Percentiles rank a stretch among this genome's conserved stretches.
phyloP scores from a whole-genome alignment of 2,329 filamentous ascomycete species.

The Blumeriella jaapii region DNA sequence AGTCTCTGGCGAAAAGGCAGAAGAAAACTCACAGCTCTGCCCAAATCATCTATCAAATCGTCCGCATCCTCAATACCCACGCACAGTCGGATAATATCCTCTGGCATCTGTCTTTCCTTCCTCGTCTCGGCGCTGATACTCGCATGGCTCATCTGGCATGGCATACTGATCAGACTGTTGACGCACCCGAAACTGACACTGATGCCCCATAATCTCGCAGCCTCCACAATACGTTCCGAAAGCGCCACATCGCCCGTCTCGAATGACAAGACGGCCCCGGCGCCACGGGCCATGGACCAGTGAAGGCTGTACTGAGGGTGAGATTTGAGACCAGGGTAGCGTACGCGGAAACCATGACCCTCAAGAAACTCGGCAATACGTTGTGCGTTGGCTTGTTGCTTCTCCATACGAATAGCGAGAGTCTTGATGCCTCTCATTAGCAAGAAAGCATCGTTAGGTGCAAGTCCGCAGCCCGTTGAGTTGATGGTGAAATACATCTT shows the following conservation, averaged over 20 bases:
- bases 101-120: slow-evolving; percentile 79
- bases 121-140: slow-evolving; percentile 95
- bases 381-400: slow-evolving; percentile 89
- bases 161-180: slow-evolving; percentile 98
- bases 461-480: slow-evolving; percentile 83
- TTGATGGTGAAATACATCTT: slow-evolving; percentile 97
- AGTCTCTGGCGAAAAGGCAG: slow-evolving; percentile 2
- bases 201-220: slow-evolving; percentile 83
- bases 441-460: slow-evolving; percentile 92
- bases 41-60: slow-evolving; percentile 87
- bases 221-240: slow-evolving; percentile 89
- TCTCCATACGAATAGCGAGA: slow-evolving; percentile 94
- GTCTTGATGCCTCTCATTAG: slow-evolving; percentile 95
- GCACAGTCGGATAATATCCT: slow-evolving; percentile 91
- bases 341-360: slow-evolving; percentile 80
- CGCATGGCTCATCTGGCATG: slow-evolving; percentile 98
- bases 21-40: slow-evolving; percentile 62
- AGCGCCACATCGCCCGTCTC: slow-evolving; percentile 80
- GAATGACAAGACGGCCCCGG: slow-evolving; percentile 89
- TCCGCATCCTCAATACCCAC: slow-evolving; percentile 91
- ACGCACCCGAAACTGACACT: slow-evolving; percentile 97
- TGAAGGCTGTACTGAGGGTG: slow-evolving; percentile 96
- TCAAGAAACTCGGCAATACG: slow-evolving; percentile 89
- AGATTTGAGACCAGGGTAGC: slow-evolving; percentile 86
- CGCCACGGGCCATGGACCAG: slow-evolving; percentile 87